These are phyloP conservation scores for Phenoliferia sp. DNA, from an alignment of 1,284 basidiomycete species.

Conservation along the genomic window DNA sequence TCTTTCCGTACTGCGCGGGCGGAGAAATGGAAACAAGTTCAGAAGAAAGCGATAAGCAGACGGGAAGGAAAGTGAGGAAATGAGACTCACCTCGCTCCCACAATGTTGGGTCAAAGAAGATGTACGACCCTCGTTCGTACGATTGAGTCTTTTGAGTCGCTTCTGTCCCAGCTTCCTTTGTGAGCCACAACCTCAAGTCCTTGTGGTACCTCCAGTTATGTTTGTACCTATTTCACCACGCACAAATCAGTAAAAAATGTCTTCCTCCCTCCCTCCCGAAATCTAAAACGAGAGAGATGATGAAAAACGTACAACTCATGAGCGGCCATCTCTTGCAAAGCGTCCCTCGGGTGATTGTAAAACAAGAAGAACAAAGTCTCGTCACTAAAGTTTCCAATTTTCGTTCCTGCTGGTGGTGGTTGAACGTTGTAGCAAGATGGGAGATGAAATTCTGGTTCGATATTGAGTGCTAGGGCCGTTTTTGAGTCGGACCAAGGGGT, in stretches of 20 bases:
- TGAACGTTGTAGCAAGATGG: conserved; percentile 92
- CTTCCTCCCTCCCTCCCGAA: neutral
- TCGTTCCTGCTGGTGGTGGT: conserved; percentile 78
- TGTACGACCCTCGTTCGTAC: conserved; percentile 83
- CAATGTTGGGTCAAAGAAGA: conserved; percentile 84
- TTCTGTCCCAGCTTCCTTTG: conserved; percentile 78
- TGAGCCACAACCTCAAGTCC: conserved; percentile 89
- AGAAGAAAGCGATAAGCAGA: neutral
- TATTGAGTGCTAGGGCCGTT: conserved; percentile 71
- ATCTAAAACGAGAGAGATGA: conserved; percentile 1
- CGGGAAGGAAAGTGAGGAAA: neutral
- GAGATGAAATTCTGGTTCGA: conserved; percentile 73
- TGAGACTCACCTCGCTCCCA: conserved; percentile 58
- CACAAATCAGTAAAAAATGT: neutral
- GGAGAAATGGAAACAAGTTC: no score
- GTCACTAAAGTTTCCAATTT: conserved; percentile 85
- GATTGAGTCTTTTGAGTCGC: conserved; percentile 82
- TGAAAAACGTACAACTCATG: conserved; percentile 74
- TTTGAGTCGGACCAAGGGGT: conserved; percentile 82
- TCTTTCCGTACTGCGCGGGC: conserved; percentile 11
- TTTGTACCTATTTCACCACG: conserved; percentile 60
- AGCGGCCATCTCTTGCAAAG: conserved; percentile 89
- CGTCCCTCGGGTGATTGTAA: conserved; percentile 88
- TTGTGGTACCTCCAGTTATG: conserved; percentile 98
- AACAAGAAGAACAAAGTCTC: conserved; percentile 99